A percentile compares a stretch with the other conserved stretches of the same genome.
phyloP scores from a whole-genome alignment of 1,284 basidiomycete species.

The Cutaneotrichosporon cutaneum region DNA sequence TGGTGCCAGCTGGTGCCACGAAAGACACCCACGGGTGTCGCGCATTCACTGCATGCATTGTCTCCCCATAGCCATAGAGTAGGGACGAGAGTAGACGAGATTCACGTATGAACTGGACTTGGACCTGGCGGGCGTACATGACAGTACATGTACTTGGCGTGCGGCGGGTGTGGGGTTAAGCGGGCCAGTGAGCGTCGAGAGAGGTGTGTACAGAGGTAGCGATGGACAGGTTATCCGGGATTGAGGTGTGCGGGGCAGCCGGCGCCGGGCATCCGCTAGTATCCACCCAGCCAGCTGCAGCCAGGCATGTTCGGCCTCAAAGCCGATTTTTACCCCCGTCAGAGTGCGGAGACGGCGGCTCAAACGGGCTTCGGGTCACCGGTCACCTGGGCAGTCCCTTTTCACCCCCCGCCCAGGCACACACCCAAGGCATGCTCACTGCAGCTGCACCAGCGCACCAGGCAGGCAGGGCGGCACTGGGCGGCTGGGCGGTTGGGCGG shows the following conservation, averaged over 20 bases:
- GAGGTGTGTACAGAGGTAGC: no score
- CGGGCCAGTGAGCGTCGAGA: no score
- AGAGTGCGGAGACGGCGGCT: no score
- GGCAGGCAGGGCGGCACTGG: no score
- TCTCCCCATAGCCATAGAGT: background rate
- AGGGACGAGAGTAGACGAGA: background rate
- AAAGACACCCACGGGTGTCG: background rate
- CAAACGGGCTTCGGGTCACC: background rate
- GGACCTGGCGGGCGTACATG: background rate
- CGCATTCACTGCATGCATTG: conserved; percentile 4
- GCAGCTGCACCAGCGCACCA: no score
- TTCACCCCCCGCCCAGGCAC: no score
- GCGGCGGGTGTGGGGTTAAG: no score
- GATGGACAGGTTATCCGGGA: no score
- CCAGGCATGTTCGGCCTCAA: background rate
- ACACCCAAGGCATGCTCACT: no score
- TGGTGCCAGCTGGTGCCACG: background rate
- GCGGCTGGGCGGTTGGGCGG: no score
- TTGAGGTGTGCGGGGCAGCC: background rate
- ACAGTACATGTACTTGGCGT: background rate
- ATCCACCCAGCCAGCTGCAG: no score
- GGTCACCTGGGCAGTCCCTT: background rate
- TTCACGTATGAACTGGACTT: background rate
- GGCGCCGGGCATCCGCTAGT: background rate
- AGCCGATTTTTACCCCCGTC: background rate